A percentile compares a stretch with the other conserved stretches of the same genome.
Conservation (phyloP, 805 yeast species). For the Wickerhamomyces tratensis region DNA sequence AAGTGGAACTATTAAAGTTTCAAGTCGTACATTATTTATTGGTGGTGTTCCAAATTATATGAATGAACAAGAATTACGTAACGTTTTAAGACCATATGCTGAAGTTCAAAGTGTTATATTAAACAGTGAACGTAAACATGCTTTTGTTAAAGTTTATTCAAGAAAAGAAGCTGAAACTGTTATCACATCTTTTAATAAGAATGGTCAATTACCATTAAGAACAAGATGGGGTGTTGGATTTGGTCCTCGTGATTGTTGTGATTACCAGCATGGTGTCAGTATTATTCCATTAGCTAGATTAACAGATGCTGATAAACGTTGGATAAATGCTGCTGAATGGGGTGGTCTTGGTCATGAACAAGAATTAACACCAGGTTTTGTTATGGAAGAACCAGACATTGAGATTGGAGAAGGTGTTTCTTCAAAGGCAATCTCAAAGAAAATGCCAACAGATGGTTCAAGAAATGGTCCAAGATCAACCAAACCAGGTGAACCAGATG, state of each 20-base stretch:
- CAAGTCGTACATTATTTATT: slow-evolving; percentile 83
- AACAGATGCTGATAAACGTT: slow-evolving; percentile 88
- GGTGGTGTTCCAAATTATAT: slow-evolving; percentile 87
- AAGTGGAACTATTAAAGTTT: slow-evolving; percentile 70
- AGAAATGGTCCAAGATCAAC: slow-evolving; percentile 81
- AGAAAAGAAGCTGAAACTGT: slow-evolving; percentile 87
- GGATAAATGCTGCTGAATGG: slow-evolving; percentile 89
- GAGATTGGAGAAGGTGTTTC: slow-evolving; percentile 93
- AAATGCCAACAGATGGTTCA: slow-evolving; percentile 86
- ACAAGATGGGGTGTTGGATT: slow-evolving; percentile 99
- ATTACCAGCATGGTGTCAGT: slow-evolving; percentile 84
- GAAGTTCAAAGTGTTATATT: slow-evolving; percentile 87
- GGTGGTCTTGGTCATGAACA: slow-evolving; percentile 88
- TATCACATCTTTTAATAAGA: slow-evolving; percentile 60
- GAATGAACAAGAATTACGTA: slow-evolving; percentile 65
- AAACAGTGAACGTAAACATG: slow-evolving; percentile 87
- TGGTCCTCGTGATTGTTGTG: slow-evolving; percentile 98
- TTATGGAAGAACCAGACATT: slow-evolving; percentile 95
- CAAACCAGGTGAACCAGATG: slow-evolving; percentile 43
- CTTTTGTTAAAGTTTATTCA: slow-evolving; percentile 89
- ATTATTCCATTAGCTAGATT: slow-evolving; percentile 79
- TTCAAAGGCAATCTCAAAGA: slow-evolving; percentile 82
- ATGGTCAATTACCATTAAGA: slow-evolving; percentile 55
- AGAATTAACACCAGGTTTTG: slow-evolving; percentile 68
- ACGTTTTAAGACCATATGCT: slow-evolving; percentile 72